These are phyloP conservation scores for Crithidia mellificae DNA, from an alignment of 208 protist species.

Conservation along the genomic window DNA sequence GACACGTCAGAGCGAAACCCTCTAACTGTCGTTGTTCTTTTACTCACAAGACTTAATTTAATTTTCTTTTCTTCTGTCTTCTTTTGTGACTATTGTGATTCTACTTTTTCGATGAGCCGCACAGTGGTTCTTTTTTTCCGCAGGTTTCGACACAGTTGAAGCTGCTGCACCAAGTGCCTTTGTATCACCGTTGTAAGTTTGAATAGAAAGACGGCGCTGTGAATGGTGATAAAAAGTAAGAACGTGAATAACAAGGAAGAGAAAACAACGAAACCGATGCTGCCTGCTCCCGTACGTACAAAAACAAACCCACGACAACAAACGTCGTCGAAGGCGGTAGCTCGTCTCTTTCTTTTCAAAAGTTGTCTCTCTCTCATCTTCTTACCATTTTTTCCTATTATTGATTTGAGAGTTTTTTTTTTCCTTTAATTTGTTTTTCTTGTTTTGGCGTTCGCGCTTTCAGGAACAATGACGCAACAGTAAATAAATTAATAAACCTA, in stretches of 20 bases:
- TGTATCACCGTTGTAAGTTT: not conserved
- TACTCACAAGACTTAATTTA: not conserved
- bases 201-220: not conserved
- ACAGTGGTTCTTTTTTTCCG: slow-evolving; percentile 7
- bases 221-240: slow-evolving; percentile 3
- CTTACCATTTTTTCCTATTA: slow-evolving; percentile 3
- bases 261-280: not conserved
- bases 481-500: not conserved
- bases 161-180: not conserved
- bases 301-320: not conserved
- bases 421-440: not conserved
- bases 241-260: not conserved
- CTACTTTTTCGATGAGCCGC: not conserved
- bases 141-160: not conserved
- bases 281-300: not conserved
- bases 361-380: slow-evolving; percentile 7
- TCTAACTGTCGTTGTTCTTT: not conserved
- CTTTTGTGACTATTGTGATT: not conserved
- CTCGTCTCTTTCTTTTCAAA: slow-evolving; percentile 1
- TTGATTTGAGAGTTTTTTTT: too few relatives aligned
- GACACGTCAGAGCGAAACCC: too few relatives aligned
- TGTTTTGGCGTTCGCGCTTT: not conserved
- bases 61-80: not conserved
- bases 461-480: slow-evolving; percentile 1
- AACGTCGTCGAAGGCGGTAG: not conserved